These are phyloP conservation scores for Candida gorgasii DNA, from an alignment of 805 yeast genomes.

Conservation along the genomic window DNA sequence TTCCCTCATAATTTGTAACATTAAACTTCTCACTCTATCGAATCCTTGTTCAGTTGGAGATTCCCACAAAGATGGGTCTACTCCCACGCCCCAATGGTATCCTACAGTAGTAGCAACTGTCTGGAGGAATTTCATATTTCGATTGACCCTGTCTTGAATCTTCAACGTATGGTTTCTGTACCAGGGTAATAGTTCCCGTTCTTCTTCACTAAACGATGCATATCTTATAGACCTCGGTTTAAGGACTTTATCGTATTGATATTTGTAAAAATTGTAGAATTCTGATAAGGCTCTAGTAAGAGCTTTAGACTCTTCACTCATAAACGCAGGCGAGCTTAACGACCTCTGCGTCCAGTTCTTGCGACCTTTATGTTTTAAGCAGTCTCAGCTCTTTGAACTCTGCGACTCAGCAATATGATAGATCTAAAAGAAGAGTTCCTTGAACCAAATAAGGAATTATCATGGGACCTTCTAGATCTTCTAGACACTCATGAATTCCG, in stretches of 20 bases:
- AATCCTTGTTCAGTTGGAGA: constrained; percentile 43
- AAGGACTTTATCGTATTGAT: constrained; percentile 34
- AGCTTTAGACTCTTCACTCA: constrained; percentile 3
- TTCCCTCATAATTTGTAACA: constrained; percentile 60
- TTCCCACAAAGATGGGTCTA: constrained; percentile 43
- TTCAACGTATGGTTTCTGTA: constrained; percentile 42
- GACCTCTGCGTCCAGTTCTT: too few species aligned
- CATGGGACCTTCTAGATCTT: constrained; percentile 70
- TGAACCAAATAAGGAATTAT: constrained; percentile 60
- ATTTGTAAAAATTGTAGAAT: constrained; percentile 31
- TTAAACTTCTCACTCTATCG: constrained; percentile 57
- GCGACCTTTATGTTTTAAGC: too few species aligned
- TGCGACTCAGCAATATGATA: too few species aligned
- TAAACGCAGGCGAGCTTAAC: too few species aligned
- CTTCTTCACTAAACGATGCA: constrained; percentile 36
- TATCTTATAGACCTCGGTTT: constrained; percentile 31
- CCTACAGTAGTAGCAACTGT: constrained; percentile 46
- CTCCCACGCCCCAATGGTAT: constrained; percentile 49
- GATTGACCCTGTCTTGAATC: constrained; percentile 42
- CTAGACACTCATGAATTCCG: constrained; percentile 51
- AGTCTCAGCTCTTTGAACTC: too few species aligned
- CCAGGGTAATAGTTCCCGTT: constrained; percentile 51
- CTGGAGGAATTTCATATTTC: constrained; percentile 47
- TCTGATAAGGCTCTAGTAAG: constrained; percentile 30
- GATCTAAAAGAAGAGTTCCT: constrained; percentile 43